A percentile compares a stretch with the other conserved stretches of the same genome.
Conservation (phyloP, 768 basidiomycete species). For the Leccinellum rugosiceps region DNA sequence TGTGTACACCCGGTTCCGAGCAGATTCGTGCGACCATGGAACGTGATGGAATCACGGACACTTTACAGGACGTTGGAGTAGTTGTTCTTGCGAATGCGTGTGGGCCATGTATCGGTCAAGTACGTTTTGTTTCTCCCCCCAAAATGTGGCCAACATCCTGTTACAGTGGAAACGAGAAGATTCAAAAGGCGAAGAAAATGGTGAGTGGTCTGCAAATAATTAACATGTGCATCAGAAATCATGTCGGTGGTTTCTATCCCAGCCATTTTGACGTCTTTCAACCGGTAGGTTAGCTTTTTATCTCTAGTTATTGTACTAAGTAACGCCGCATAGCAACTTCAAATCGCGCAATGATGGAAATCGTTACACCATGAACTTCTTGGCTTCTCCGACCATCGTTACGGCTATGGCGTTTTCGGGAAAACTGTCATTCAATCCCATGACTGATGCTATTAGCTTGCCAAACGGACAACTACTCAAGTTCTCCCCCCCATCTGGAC, state of each 20-base stretch:
- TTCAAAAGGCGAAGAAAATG: constrained; percentile 86
- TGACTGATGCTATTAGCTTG: constrained; percentile 66
- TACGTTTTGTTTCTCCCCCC: constrained; percentile 26
- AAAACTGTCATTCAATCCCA: constrained; percentile 89
- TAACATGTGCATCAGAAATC: neutral
- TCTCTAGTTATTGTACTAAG: neutral
- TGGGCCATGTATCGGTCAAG: constrained; percentile 97
- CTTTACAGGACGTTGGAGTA: constrained; percentile 87
- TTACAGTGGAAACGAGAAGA: constrained; percentile 89
- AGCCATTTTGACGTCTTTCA: constrained; percentile 98
- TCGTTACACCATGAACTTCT: constrained; percentile 91
- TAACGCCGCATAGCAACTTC: constrained; percentile 51
- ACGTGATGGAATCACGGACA: constrained; percentile 81
- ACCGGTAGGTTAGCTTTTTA: constrained; percentile 53
- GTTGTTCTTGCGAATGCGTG: constrained; percentile 96
- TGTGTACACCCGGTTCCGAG: constrained; percentile 90
- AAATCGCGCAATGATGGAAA: constrained; percentile 98
- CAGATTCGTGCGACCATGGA: constrained; percentile 98
- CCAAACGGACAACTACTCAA: constrained; percentile 77
- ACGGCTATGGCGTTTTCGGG: constrained; percentile 98
- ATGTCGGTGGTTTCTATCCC: neutral
- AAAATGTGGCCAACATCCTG: constrained; percentile 6
- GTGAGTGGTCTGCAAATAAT: constrained; percentile 38
- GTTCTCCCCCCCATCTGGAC: constrained; percentile 80
- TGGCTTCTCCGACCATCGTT: constrained; percentile 94